These are phyloP conservation scores for Tylopilus plumbeoviolaceoides DNA, from an alignment of 768 basidiomycete genomes.

Conservation along the genomic window DNA sequence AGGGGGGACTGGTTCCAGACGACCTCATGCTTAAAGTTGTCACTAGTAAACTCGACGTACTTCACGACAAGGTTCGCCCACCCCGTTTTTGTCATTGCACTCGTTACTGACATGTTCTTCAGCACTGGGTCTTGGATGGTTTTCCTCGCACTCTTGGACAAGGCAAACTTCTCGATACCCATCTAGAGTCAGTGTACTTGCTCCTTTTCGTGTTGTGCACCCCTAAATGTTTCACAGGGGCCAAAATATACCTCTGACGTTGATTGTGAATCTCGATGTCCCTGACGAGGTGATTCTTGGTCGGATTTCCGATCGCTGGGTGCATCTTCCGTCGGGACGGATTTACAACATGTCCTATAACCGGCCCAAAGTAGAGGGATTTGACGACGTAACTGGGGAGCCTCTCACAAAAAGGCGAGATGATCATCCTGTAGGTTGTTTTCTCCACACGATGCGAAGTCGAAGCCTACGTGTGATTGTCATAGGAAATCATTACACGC, in stretches of 20 bases:
- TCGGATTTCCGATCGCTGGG: conserved; percentile 87
- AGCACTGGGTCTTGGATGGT: conserved; percentile 93
- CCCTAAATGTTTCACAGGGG: conserved; percentile 37
- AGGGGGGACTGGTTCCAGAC: conserved; percentile 74
- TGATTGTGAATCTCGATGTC: conserved; percentile 87
- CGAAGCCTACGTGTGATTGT: conserved; percentile 2
- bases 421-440: conserved; percentile 74
- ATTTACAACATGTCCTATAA: conserved; percentile 91
- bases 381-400: conserved; percentile 86
- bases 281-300: conserved; percentile 79
- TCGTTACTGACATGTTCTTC: background rate
- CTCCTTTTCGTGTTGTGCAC: background rate
- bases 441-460: background rate
- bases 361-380: conserved; percentile 70
- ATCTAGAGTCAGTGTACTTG: conserved; percentile 53
- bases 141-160: conserved; percentile 90
- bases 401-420: conserved; percentile 84
- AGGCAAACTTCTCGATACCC: conserved; percentile 70
- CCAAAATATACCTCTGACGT: conserved; percentile 62
- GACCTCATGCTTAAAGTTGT: conserved; percentile 77
- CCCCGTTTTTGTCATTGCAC: background rate
- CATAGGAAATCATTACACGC: conserved; percentile 72
- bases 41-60: conserved; percentile 60
- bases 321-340: conserved; percentile 82
- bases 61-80: conserved; percentile 59